phyloP scores from a whole-genome alignment of 2,329 filamentous ascomycete genomes.

The Diaporthe longicolla region DNA sequence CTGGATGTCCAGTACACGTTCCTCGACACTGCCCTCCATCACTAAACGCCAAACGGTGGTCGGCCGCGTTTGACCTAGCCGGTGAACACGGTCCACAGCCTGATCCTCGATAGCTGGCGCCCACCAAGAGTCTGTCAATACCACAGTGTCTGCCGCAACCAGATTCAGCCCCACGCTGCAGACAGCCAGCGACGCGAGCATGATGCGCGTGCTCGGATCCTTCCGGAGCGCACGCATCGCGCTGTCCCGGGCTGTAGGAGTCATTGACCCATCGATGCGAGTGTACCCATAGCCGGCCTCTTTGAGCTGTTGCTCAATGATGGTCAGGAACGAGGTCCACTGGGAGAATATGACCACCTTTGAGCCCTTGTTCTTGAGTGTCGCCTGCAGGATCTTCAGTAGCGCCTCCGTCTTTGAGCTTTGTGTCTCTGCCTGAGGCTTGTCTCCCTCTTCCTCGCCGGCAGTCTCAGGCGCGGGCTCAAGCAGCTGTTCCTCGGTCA shows the following conservation, averaged over 20 bases:
- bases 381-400: slow-evolving; percentile 80
- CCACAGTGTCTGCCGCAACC: slow-evolving; percentile 87
- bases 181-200: slow-evolving; percentile 86
- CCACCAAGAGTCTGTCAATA: slow-evolving; percentile 90
- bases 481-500: slow-evolving; percentile 72
- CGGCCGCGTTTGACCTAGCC: slow-evolving; percentile 84
- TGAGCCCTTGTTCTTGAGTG: slow-evolving; percentile 72
- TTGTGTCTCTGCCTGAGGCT: slow-evolving; percentile 73
- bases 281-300: slow-evolving; percentile 73
- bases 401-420: slow-evolving; percentile 89
- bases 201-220: slow-evolving; percentile 77
- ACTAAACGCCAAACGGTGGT: slow-evolving; percentile 87
- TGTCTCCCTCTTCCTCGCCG: slow-evolving; percentile 59
- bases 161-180: slow-evolving; percentile 90
- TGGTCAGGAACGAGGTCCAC: slow-evolving; percentile 81
- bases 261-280: slow-evolving; percentile 87
- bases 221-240: slow-evolving; percentile 77
- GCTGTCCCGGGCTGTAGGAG: slow-evolving; percentile 76
- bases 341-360: slow-evolving; percentile 84
- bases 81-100: slow-evolving; percentile 88
- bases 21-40: slow-evolving; percentile 85
- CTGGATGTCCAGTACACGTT: slow-evolving; percentile 84
- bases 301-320: slow-evolving; percentile 78
- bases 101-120: slow-evolving; percentile 94
- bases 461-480: slow-evolving; percentile 74